phyloP scores from a whole-genome alignment of 2,329 filamentous ascomycete species.

The Pestalotiopsis sp. region DNA sequence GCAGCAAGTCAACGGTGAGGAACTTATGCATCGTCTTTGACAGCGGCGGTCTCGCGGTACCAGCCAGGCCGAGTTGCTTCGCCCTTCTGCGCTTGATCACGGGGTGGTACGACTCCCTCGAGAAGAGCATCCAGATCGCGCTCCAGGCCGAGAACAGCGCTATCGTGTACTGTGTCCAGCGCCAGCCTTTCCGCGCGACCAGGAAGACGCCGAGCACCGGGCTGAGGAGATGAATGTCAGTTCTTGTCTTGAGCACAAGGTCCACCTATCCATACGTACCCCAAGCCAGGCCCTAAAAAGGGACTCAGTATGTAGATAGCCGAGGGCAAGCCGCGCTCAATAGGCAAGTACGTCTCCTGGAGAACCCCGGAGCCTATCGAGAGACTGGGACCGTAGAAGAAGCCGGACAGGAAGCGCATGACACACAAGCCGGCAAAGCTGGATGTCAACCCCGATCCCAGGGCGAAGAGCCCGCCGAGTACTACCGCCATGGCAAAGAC shows the following conservation, averaged over 20 bases:
- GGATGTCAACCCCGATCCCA: conserved; percentile 55
- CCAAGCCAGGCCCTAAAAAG: conserved; percentile 54
- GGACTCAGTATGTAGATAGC: conserved; percentile 52
- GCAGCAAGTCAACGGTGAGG: conserved; percentile 44
- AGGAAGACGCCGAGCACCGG: conserved; percentile 54
- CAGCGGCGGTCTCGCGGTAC: conserved; percentile 27
- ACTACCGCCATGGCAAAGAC: conserved; percentile 52
- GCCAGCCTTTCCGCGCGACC: conserved; percentile 47
- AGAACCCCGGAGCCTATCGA: conserved; percentile 53
- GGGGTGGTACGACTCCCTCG: conserved; percentile 61
- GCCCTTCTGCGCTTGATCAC: conserved; percentile 43
- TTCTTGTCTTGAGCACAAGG: neutral
- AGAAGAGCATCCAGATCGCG: conserved; percentile 38
- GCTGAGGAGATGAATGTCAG: neutral
- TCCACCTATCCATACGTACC: conserved; percentile 35
- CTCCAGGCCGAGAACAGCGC: conserved; percentile 46
- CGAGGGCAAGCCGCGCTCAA: conserved; percentile 44
- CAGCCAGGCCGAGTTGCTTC: conserved; percentile 35
- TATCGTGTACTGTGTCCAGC: conserved; percentile 56
- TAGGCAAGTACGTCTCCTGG: conserved; percentile 48
- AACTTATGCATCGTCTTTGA: conserved; percentile 33
- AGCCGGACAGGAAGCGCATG: conserved; percentile 59
- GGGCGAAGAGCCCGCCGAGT: conserved; percentile 55
- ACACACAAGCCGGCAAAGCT: conserved; percentile 54
- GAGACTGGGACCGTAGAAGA: conserved; percentile 51